These are phyloP conservation scores for Vaccinium darrowii DNA, from an alignment of 148 eudicot species.

Conservation along the genomic window DNA sequence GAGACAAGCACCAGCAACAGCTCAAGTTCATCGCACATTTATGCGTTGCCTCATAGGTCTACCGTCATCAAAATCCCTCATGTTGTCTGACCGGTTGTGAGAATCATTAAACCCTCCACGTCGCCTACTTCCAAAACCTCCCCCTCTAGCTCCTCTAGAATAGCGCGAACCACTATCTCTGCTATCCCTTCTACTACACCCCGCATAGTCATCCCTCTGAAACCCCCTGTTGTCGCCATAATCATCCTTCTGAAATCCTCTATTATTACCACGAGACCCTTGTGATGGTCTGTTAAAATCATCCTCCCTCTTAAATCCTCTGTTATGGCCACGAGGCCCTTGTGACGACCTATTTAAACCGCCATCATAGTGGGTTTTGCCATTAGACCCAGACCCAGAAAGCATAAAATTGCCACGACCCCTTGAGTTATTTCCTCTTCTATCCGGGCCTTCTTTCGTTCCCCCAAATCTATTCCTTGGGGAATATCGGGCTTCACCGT, in stretches of 20 bases:
- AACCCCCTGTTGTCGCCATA: constrained; percentile 10
- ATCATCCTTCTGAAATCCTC: constrained; percentile 9
- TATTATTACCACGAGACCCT: constrained; percentile 21
- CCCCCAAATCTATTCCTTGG: constrained; percentile 16
- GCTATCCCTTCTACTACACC: constrained; percentile 15
- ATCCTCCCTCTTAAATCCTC: constrained; percentile 17
- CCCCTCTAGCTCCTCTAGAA: constrained; percentile 22
- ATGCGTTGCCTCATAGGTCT: constrained; percentile 43
- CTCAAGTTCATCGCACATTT: constrained; percentile 48
- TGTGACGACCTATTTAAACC: constrained; percentile 37
- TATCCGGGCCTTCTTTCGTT: constrained; percentile 19
- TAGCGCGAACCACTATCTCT: constrained; percentile 20
- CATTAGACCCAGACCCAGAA: constrained; percentile 18
- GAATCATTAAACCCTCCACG: constrained; percentile 30
- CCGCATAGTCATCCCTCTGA: constrained; percentile 3
- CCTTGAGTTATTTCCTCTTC: constrained; percentile 32
- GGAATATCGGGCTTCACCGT: constrained; percentile 25
- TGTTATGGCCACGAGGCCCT: constrained; percentile 18
- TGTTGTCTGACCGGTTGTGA: constrained; percentile 28
- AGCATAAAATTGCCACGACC: constrained; percentile 26
- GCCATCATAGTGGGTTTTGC: constrained; percentile 17
- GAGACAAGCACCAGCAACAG: neutral
- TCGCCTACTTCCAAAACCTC: constrained; percentile 33
- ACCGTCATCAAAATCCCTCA: constrained; percentile 38
- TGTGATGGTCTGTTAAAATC: constrained; percentile 35